A percentile compares a stretch with the other conserved stretches of the same genome.
Conservation (phyloP, 2,329 filamentous ascomycete genomes). For the Stemphylium lycopersici region DNA sequence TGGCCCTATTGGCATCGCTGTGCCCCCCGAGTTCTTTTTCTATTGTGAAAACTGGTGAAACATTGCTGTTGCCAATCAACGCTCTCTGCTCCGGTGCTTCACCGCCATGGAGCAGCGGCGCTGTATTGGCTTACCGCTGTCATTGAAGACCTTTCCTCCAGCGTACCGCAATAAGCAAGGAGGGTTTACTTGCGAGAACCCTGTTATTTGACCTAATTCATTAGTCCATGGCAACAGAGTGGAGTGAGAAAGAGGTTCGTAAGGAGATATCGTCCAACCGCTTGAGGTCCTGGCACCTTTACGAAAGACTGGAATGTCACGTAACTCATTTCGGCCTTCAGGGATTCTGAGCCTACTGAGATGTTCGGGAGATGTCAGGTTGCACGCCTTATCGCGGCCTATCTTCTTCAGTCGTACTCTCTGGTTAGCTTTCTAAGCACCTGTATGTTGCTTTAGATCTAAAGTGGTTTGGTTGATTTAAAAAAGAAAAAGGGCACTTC, state of each 20-base stretch:
- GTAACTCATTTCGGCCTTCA: slow-evolving; percentile 1
- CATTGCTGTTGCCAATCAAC: too few species aligned
- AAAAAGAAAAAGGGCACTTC: background rate
- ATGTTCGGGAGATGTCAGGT: slow-evolving; percentile 42
- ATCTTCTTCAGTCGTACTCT: slow-evolving; percentile 20
- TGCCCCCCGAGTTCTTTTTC: too few species aligned
- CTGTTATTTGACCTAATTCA: slow-evolving; percentile 40
- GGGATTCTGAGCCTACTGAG: slow-evolving; percentile 46
- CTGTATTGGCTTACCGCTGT: slow-evolving; percentile 47
- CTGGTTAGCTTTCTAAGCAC: slow-evolving; percentile 23
- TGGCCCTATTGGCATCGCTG: too few species aligned
- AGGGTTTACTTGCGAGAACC: slow-evolving; percentile 22
- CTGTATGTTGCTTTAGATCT: too few species aligned
- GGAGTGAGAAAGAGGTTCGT: slow-evolving; percentile 31
- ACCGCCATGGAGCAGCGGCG: too few species aligned
- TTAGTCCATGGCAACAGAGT: slow-evolving; percentile 37
- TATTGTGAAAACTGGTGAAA: too few species aligned
- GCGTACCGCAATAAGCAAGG: slow-evolving; percentile 46
- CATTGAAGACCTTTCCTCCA: slow-evolving; percentile 47
- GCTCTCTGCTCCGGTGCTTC: too few species aligned
- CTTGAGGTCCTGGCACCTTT: slow-evolving; percentile 27
- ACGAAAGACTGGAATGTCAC: slow-evolving; percentile 15
- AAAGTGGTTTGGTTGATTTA: too few species aligned
- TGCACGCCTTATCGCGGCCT: slow-evolving; percentile 18
- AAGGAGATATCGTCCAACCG: slow-evolving; percentile 33